A percentile compares a stretch with the other conserved stretches of the same genome.
Conservation (phyloP, 2,329 filamentous ascomycete genomes). For the Ceratocystis huliohia region DNA sequence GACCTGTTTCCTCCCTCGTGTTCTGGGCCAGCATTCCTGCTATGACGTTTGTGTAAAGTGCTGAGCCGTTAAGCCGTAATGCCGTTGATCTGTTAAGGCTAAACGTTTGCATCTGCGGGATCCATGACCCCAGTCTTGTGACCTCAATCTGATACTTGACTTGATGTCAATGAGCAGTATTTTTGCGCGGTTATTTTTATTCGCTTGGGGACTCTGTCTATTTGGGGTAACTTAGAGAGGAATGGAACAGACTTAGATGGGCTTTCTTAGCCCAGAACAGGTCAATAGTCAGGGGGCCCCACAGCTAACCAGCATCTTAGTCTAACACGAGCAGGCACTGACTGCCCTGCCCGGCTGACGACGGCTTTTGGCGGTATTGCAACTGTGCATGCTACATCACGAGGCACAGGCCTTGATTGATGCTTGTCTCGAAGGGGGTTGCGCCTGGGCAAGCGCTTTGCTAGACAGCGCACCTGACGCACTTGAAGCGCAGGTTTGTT, state of each 20-base stretch:
- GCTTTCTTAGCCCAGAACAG: too few species aligned
- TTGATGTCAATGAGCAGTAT: not conserved
- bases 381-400: not conserved
- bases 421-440: not conserved
- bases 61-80: not conserved
- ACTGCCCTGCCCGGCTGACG: constrained; percentile 27
- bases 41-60: not conserved
- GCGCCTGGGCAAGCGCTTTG: not conserved
- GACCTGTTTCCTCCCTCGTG: not conserved
- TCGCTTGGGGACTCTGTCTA: not conserved
- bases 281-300: too few species aligned
- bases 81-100: not conserved
- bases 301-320: too few species aligned
- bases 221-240: constrained; percentile 22
- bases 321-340: not conserved
- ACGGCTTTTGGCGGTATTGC: constrained; percentile 34
- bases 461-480: not conserved
- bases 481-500: not conserved
- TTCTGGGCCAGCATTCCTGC: not conserved
- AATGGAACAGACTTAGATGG: too few species aligned
- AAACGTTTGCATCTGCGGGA: not conserved
- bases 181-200: constrained; percentile 1
- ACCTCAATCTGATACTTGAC: not conserved
- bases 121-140: not conserved
- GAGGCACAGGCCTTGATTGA: not conserved